Evolutionary conservation across 768 basidiomycete species (phyloP).

Genomic region (Ephemerocybe angulata): DNA sequence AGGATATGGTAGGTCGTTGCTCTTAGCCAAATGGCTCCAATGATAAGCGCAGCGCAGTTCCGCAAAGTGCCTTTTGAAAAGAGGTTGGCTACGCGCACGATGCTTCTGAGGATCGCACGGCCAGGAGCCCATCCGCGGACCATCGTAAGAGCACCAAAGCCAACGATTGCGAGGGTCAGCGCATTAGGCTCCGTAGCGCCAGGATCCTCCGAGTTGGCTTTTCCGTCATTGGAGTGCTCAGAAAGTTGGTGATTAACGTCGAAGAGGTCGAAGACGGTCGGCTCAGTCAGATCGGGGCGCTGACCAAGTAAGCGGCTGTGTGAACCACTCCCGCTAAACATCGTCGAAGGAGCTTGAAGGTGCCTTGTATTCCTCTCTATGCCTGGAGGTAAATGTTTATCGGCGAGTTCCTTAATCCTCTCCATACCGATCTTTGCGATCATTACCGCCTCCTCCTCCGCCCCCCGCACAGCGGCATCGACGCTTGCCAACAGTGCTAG

Average conservation of each 20-base stretch:
- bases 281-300: conserved; percentile 73
- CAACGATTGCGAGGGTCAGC: conserved; percentile 68
- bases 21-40: conserved; percentile 74
- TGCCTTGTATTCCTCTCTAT: conserved; percentile 76
- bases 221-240: conserved; percentile 59
- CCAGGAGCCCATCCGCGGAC: conserved; percentile 82
- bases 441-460: conserved; percentile 79
- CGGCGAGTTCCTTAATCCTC: conserved; percentile 65
- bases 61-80: conserved; percentile 76
- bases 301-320: conserved; percentile 80
- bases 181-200: conserved; percentile 48
- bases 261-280: conserved; percentile 79
- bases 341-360: conserved; percentile 97
- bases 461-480: conserved; percentile 72
- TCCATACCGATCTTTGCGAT: conserved; percentile 64
- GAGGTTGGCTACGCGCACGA: conserved; percentile 71
- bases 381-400: conserved; percentile 72
- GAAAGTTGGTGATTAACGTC: conserved; percentile 81
- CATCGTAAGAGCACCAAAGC: conserved; percentile 85
- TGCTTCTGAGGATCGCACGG: conserved; percentile 72
- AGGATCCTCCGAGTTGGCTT: conserved; percentile 27
- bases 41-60: conserved; percentile 82
- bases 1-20: conserved; percentile 76
- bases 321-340: conserved; percentile 76
- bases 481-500: conserved; percentile 72